These are phyloP conservation scores for Chlorella sp. DNA, from an alignment of 139 green algal genomes.

Conservation along the genomic window DNA sequence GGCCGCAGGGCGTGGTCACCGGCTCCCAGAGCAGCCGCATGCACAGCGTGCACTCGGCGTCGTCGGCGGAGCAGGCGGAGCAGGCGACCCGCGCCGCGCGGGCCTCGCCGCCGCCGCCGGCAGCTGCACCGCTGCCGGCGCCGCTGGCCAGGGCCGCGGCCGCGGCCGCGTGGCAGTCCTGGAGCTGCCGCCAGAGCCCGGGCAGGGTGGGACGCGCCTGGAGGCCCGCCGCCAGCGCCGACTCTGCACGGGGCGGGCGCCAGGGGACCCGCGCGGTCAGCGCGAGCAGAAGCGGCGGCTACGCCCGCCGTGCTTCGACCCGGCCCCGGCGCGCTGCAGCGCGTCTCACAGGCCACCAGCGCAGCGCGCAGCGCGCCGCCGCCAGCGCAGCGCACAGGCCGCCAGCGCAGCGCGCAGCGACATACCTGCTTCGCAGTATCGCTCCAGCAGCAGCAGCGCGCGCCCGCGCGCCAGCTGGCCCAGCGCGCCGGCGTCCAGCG, in stretches of 20 bases:
- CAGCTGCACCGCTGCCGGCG: too few species aligned
- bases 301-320: background rate
- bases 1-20: slow-evolving; percentile 89
- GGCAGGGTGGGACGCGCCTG: too few species aligned
- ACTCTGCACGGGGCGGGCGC: background rate
- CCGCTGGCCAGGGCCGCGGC: too few species aligned
- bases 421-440: slow-evolving; percentile 47
- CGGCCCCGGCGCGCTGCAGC: too few species aligned
- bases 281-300: slow-evolving; percentile 8
- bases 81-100: too few species aligned
- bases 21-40: slow-evolving; percentile 88
- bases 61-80: slow-evolving; percentile 57
- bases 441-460: slow-evolving; percentile 57
- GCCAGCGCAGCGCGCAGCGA: slow-evolving; percentile 44
- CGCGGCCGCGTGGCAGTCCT: too few species aligned
- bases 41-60: slow-evolving; percentile 88
- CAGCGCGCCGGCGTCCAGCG: slow-evolving; percentile 22
- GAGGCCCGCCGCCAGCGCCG: too few species aligned
- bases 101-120: background rate
- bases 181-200: too few species aligned
- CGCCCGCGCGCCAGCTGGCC: slow-evolving; percentile 27
- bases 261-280: slow-evolving; percentile 8
- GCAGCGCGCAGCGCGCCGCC: background rate
- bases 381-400: slow-evolving; percentile 14
- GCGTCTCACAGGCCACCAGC: too few species aligned